Evolutionary conservation across 306 rosid species (phyloP).

Genomic region (Psophocarpus tetragonolobus): DNA sequence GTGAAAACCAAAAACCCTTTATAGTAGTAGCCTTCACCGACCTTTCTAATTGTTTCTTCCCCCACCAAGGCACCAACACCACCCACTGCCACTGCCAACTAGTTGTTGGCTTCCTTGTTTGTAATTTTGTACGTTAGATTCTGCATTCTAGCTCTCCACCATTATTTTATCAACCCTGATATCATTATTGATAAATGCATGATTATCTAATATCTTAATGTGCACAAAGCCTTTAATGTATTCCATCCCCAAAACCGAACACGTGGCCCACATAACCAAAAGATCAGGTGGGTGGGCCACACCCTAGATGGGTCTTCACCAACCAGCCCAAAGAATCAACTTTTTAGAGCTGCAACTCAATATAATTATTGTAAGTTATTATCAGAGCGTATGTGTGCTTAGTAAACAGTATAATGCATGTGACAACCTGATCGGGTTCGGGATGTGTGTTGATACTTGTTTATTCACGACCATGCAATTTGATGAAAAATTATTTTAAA

Average conservation of each 20-base stretch:
- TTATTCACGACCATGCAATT: slow-evolving; percentile 50
- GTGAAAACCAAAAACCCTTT: slow-evolving; percentile 32
- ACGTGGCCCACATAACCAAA: slow-evolving; percentile 64
- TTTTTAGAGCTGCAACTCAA: slow-evolving; percentile 34
- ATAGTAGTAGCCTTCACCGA: slow-evolving; percentile 37
- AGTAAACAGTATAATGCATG: slow-evolving; percentile 57
- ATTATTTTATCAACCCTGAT: slow-evolving; percentile 42
- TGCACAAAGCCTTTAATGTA: slow-evolving; percentile 40
- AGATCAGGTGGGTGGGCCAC: slow-evolving; percentile 48
- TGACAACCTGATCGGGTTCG: slow-evolving; percentile 47
- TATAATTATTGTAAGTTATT: slow-evolving; percentile 22
- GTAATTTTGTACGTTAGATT: slow-evolving; percentile 52
- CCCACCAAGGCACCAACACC: slow-evolving; percentile 36
- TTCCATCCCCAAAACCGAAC: slow-evolving; percentile 49
- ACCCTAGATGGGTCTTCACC: slow-evolving; percentile 47
- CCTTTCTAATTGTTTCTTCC: slow-evolving; percentile 8
- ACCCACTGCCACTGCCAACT: slow-evolving; percentile 43
- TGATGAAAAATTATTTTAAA: slow-evolving; percentile 26
- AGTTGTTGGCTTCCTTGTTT: slow-evolving; percentile 44
- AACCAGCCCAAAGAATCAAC: slow-evolving; percentile 38
- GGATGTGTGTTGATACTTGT: slow-evolving; percentile 32
- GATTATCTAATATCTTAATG: slow-evolving; percentile 43
- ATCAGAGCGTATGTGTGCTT: slow-evolving; percentile 16
- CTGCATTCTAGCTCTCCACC: slow-evolving; percentile 35
- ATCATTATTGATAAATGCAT: slow-evolving; percentile 51